A percentile compares a stretch with the other conserved stretches of the same genome.
These are phyloP conservation scores for Plenodomus lindquistii DNA, from an alignment of 2,329 filamentous ascomycete genomes.

Conservation along the genomic window DNA sequence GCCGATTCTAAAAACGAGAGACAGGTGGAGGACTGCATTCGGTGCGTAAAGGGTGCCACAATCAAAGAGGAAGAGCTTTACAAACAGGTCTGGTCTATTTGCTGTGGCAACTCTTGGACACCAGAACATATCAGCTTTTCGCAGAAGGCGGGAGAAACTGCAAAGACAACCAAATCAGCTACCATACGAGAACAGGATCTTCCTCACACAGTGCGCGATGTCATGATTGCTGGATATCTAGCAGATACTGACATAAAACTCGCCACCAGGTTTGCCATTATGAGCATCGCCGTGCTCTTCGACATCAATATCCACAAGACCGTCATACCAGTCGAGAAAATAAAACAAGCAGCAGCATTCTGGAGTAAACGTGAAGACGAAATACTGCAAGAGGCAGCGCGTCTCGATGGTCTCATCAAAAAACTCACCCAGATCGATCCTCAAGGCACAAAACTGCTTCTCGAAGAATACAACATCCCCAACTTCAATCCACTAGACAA, in stretches of 20 bases:
- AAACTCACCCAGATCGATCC: constrained; percentile 33
- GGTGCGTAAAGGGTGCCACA: constrained; percentile 12
- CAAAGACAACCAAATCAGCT: background rate
- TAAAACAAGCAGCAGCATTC: constrained; percentile 24
- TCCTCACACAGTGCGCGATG: constrained; percentile 24
- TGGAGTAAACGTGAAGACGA: constrained; percentile 22
- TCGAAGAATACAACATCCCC: constrained; percentile 28
- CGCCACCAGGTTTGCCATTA: constrained; percentile 18
- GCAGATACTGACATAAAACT: constrained; percentile 15
- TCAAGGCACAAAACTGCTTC: constrained; percentile 25
- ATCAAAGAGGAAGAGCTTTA: constrained; percentile 21
- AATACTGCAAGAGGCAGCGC: constrained; percentile 27
- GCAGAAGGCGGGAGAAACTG: background rate
- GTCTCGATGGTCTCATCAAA: constrained; percentile 23
- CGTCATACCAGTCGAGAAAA: constrained; percentile 12
- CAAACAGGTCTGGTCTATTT: constrained; percentile 17
- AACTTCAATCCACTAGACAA: constrained; percentile 30
- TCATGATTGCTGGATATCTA: constrained; percentile 31
- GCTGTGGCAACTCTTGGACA: constrained; percentile 18
- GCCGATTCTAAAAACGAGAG: constrained; percentile 8
- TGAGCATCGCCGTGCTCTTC: constrained; percentile 24
- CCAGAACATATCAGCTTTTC: background rate
- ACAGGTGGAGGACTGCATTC: constrained; percentile 19
- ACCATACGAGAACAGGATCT: constrained; percentile 3
- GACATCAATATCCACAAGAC: constrained; percentile 13